A percentile compares a stretch with the other conserved stretches of the same genome.
phyloP scores from a whole-genome alignment of 179 eudicot species.

The Spinacia oleracea region DNA sequence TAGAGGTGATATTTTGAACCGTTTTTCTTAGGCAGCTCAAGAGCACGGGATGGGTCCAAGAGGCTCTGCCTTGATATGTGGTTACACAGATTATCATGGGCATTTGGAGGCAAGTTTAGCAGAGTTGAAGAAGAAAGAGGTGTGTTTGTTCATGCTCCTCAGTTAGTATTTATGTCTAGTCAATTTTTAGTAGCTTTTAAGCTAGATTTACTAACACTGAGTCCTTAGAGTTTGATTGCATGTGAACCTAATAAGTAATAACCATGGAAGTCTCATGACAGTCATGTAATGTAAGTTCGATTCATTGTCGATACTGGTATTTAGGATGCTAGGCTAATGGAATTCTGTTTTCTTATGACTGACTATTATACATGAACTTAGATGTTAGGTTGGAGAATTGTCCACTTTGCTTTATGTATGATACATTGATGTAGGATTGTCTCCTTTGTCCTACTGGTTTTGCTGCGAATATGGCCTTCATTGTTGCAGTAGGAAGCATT shows the following conservation, averaged over 20 bases:
- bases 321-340: not conserved
- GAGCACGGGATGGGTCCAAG: constrained; percentile 97
- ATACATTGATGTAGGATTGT: constrained; percentile 75
- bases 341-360: not conserved
- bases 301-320: not conserved
- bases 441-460: constrained; percentile 99
- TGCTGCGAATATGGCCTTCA: constrained; percentile 94
- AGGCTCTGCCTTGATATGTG: constrained; percentile 95
- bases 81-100: constrained; percentile 83
- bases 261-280: not conserved
- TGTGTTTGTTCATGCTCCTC: constrained; percentile 16
- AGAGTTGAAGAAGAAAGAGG: constrained; percentile 85
- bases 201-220: not conserved
- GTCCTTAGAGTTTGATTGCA: not conserved
- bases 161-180: constrained; percentile 8
- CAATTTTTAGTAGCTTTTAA: not conserved
- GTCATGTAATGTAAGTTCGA: not conserved
- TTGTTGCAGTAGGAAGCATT: constrained; percentile 83
- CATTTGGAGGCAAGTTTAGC: constrained; percentile 76
- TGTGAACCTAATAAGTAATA: not conserved
- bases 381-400: constrained; percentile 4
- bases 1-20: constrained; percentile 2
- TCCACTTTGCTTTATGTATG: not conserved
- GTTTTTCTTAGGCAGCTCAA: constrained; percentile 56
- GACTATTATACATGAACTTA: not conserved